phyloP scores from a whole-genome alignment of 208 protist species.

The Leishmania mexicana region DNA sequence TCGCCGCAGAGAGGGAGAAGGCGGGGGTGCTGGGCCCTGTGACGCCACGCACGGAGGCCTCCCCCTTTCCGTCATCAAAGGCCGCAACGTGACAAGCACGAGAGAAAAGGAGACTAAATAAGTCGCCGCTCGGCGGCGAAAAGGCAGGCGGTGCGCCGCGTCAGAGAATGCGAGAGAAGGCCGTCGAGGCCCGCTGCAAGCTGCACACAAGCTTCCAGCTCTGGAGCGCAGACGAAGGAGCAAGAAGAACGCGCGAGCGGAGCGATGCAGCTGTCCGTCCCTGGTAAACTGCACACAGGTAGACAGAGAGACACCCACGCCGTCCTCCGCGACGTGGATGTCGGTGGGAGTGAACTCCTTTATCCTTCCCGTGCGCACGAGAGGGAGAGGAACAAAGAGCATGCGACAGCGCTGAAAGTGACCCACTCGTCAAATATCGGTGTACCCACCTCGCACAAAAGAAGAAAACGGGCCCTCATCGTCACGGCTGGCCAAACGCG shows the following conservation, averaged over 20 bases:
- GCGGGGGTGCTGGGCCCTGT: background rate
- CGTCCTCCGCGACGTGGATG: background rate
- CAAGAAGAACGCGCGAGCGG: background rate
- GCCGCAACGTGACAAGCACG: background rate
- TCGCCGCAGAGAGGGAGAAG: background rate
- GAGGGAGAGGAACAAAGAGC: background rate
- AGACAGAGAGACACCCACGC: background rate
- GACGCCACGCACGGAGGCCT: background rate
- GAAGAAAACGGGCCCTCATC: background rate
- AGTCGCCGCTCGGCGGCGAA: background rate
- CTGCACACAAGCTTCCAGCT: background rate
- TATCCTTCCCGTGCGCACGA: background rate
- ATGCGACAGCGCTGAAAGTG: background rate
- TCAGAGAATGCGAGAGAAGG: background rate
- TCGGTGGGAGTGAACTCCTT: background rate
- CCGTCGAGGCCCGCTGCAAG: background rate
- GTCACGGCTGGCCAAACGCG: background rate
- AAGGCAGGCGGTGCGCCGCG: background rate
- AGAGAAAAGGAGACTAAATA: background rate
- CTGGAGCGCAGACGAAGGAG: background rate
- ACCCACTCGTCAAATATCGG: background rate
- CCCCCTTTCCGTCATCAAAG: background rate
- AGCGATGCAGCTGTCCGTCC: background rate
- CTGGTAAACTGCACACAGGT: background rate
- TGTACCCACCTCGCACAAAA: background rate